These are phyloP conservation scores for Triadica sebifera DNA, from an alignment of 345 rosid genomes.

Conservation along the genomic window DNA sequence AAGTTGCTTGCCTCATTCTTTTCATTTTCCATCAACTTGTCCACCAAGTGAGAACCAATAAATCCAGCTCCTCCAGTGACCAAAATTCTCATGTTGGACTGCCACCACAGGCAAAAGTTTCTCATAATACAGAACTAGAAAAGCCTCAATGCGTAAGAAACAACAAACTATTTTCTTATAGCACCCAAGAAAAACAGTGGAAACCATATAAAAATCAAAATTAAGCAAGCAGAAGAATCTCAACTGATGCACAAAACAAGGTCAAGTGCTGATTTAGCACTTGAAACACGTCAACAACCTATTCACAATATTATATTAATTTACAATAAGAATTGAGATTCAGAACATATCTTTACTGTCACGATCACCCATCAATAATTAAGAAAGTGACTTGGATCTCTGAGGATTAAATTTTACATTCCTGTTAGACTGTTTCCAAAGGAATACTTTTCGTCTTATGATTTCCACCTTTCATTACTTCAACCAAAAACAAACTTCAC, in stretches of 20 bases:
- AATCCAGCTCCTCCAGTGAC: constrained; percentile 41
- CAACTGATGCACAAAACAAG: not conserved
- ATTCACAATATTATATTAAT: not conserved
- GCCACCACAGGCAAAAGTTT: not conserved
- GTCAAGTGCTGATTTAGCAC: not conserved
- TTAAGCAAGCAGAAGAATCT: not conserved
- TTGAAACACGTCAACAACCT: not conserved
- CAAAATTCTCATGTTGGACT: constrained; percentile 42
- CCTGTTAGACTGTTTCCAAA: not conserved
- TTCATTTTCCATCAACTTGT: constrained; percentile 36
- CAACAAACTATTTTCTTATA: too few relatives aligned
- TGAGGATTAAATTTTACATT: not conserved
- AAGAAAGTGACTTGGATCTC: not conserved
- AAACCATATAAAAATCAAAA: too few relatives aligned
- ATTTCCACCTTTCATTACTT: not conserved
- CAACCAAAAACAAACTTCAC: not conserved
- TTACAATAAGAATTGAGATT: not conserved
- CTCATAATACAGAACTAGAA: not conserved
- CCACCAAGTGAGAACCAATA: constrained; percentile 37
- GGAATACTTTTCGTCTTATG: not conserved
- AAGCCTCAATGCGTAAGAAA: too few relatives aligned
- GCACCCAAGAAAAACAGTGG: too few relatives aligned
- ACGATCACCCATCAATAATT: not conserved
- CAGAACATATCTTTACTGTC: not conserved
- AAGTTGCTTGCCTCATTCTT: constrained; percentile 35